Evolutionary conservation across 2,329 filamentous ascomycete genomes (phyloP).

Genomic region (Talaromyces sp.): DNA sequence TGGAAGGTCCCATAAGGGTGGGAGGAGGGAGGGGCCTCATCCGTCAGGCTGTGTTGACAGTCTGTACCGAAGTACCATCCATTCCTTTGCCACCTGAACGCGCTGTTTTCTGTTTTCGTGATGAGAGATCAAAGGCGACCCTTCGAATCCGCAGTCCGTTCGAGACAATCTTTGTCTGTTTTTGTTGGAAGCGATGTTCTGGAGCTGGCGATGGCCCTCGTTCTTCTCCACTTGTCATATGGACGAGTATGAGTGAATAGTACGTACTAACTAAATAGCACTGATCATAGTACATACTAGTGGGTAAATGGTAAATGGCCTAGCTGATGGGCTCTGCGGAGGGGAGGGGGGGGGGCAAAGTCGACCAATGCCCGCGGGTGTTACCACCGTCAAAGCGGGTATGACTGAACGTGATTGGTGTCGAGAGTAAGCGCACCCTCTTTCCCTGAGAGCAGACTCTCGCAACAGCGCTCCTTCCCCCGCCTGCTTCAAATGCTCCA

Average conservation of each 20-base stretch:
- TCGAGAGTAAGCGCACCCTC: background rate
- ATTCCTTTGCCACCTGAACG: background rate
- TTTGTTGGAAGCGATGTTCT: background rate
- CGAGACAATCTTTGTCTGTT: background rate
- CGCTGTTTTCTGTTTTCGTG: background rate
- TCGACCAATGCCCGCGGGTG: background rate
- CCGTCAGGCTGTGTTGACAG: background rate
- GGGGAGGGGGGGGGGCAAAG: background rate
- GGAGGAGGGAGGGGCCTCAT: no score
- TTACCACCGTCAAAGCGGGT: background rate
- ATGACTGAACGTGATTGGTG: background rate
- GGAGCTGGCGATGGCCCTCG: background rate
- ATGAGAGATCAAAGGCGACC: background rate
- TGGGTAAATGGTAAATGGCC: no score
- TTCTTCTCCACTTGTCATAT: conserved; percentile 2
- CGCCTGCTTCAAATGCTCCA: background rate
- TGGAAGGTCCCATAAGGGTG: background rate
- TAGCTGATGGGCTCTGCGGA: no score
- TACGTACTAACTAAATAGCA: no score
- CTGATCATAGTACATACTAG: no score
- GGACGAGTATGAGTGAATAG: background rate
- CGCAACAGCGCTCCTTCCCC: background rate
- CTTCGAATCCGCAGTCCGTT: background rate
- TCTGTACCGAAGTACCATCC: background rate
- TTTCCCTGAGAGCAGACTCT: background rate